Conservation (phyloP, 805 yeast species). For the Pichia eremophila region DNA sequence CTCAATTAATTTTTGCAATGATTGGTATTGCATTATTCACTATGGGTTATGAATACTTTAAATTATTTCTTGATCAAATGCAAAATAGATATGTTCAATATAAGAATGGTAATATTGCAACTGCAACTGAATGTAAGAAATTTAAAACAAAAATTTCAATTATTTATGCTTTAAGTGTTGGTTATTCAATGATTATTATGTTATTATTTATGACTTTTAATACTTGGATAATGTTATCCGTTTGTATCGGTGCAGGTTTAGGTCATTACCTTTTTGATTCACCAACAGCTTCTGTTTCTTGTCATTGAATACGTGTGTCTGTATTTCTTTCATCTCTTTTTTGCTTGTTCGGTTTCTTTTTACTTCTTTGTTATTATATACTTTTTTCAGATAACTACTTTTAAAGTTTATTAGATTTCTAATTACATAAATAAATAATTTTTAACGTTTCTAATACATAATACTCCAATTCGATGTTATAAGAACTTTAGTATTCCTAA, state of each 20-base stretch:
- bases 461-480: constrained; percentile 39
- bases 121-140: constrained; percentile 12
- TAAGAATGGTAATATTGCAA: constrained; percentile 2
- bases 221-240: constrained; percentile 37
- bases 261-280: constrained; percentile 28
- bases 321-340: background rate
- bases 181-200: constrained; percentile 37
- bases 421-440: too few relatives aligned
- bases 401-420: too few relatives aligned
- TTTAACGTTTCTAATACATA: constrained; percentile 2
- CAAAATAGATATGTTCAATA: constrained; percentile 13
- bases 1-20: constrained; percentile 27
- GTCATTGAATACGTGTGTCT: constrained; percentile 16
- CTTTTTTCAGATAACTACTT: background rate
- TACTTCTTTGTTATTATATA: background rate
- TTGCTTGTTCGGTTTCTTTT: background rate
- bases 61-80: constrained; percentile 18
- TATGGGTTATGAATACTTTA: constrained; percentile 30
- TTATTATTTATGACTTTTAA: constrained; percentile 40
- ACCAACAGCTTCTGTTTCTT: constrained; percentile 13
- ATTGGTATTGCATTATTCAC: constrained; percentile 25
- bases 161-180: constrained; percentile 33
- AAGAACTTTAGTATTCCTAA: constrained; percentile 43
- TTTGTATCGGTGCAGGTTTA: constrained; percentile 31
- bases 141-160: constrained; percentile 23